Evolutionary conservation across 257 asterid genomes (phyloP), one percentile per base, ranked within the genome.

Genomic region (Solanum paucissectum): DNA sequence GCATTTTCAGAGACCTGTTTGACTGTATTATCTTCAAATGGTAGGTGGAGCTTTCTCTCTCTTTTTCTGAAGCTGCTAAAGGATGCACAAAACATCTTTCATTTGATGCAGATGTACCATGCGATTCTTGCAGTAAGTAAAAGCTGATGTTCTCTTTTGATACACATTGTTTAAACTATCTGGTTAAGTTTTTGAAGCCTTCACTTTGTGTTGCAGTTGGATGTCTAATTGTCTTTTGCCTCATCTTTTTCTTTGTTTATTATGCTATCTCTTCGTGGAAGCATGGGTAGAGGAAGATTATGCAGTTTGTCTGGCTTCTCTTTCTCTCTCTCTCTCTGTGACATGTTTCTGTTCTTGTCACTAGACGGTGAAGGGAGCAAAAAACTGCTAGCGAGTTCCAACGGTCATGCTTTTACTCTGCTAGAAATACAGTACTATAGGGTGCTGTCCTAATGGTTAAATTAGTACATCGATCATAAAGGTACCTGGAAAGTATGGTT

Each of bases 11-110:
- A 10, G 33, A 42, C 83, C 49, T 89, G 33, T 60, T 83, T 73
- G 37, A 77, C 40, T 72, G 87, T 73, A 83, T 5, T 77, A 12
- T 64, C 83, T 52, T 74, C 77, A 72, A 79, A 64, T 87, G 77
- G 68, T 42, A 97, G 99, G 98, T 97, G 92, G 98, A 94, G 84
- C 94, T 97, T 91, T 82, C 90, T 88, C 98, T 97, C 84, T 89
- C 98, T 88, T 95, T 97, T 93, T 86, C 94, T 83, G 98, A 97
- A 93, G 98, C 98, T 81, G 95, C 98, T 88, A 89, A 88, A 90
- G 99, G 98, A 90, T 97, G 98, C 93, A 93, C 93, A 29, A 97
- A 94, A 92, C 90, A 91, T 88, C 89, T 97, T 82, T 97, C 98
- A 25, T 92, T 96, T 46, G 94, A 95, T 90, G 98, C 98, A 86